Base-by-base conservation (phyloP, 2,329 filamentous ascomycete genomes). In the Stachybotrys echinatus region DNA sequence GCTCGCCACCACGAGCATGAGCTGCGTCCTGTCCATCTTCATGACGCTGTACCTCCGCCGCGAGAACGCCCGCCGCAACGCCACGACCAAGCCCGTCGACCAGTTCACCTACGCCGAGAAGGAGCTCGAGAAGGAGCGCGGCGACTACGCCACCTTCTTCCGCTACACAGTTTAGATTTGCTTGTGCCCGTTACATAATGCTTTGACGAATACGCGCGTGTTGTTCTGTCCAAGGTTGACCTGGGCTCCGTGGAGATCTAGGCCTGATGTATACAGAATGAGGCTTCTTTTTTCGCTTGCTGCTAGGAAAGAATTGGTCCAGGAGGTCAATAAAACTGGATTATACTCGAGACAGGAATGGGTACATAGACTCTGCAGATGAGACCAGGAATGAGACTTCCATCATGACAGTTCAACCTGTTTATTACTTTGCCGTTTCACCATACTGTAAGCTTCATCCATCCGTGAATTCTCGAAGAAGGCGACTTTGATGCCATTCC, bases 31-130 rank as follows among this genome's bases (percentile, higher is more conserved):
- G 12, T 76, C 72, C 42, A 61, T 73, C 42, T 67, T 76, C 58
- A 84, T 85, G 80, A 79, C 77, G 19, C 61, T 73, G 23, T 84
- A 82, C 65, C 74, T 80, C 22, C 71, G 76, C 39, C 64, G 70
- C 40, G 81, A 84, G 69, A 84, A 84, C 53, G 65, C 67, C 5
- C 71, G 79, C 45, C 71, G 82, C 14, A 77, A 83, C 58, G 55
- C 55, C 52, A 58, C 71, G 48, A 67, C 74, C 60, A 74, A 79
- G 63, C 65, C 68, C 12, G 72, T 71, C 3, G 65, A 70, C 47
- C 70, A 76, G 51, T 77, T 81, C 64, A 80, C 76, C 3, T 64
- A 72, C 40, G 77, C 77, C 54, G 77, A 83, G 70, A 78, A 73
- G 67, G 46, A 65, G 20, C 45, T 68, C 12, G 79, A 84, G 68